Evolutionary conservation across 2,329 filamentous ascomycete genomes (phyloP).

Genomic region (Fusarium sp.): DNA sequence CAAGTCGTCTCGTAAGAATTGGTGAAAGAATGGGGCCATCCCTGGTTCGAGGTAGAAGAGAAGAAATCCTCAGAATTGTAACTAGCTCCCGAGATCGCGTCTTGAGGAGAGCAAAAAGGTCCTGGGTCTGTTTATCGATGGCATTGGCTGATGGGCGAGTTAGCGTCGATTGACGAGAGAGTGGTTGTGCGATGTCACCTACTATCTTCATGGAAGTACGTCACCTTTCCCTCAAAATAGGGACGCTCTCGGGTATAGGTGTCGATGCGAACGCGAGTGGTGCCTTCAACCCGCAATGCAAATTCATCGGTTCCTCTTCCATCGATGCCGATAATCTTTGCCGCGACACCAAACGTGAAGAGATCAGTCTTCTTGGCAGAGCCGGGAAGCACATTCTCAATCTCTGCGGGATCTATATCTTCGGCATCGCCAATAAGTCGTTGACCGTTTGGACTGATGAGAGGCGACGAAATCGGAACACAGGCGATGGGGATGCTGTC

Average conservation of each 20-base stretch:
- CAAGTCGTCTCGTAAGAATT: slow-evolving; percentile 83
- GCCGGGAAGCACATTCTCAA: slow-evolving; percentile 63
- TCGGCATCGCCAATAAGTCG: slow-evolving; percentile 74
- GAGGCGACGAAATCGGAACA: slow-evolving; percentile 81
- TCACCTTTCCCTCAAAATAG: slow-evolving; percentile 85
- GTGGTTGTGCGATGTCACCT: slow-evolving; percentile 42
- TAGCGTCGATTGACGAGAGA: slow-evolving; percentile 9
- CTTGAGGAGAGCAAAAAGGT: slow-evolving; percentile 83
- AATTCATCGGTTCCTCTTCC: slow-evolving; percentile 79
- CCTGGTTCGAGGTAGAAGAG: slow-evolving; percentile 77
- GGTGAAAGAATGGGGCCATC: slow-evolving; percentile 76
- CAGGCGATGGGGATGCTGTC: slow-evolving; percentile 83
- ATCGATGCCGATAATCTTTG: slow-evolving; percentile 80
- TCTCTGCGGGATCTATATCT: slow-evolving; percentile 54
- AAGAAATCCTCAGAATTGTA: slow-evolving; percentile 82
- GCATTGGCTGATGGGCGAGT: slow-evolving; percentile 42
- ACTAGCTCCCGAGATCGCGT: slow-evolving; percentile 86
- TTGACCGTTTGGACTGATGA: slow-evolving; percentile 78
- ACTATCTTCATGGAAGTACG: slow-evolving; percentile 75
- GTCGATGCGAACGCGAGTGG: slow-evolving; percentile 78
- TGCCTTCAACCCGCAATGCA: slow-evolving; percentile 85
- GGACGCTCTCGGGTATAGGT: slow-evolving; percentile 73
- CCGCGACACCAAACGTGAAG: slow-evolving; percentile 83
- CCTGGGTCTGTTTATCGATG: slow-evolving; percentile 69
- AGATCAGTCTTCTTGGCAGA: slow-evolving; percentile 75